These are phyloP conservation scores for Scheffersomyces ergatensis DNA, from an alignment of 805 yeast genomes.

Conservation along the genomic window DNA sequence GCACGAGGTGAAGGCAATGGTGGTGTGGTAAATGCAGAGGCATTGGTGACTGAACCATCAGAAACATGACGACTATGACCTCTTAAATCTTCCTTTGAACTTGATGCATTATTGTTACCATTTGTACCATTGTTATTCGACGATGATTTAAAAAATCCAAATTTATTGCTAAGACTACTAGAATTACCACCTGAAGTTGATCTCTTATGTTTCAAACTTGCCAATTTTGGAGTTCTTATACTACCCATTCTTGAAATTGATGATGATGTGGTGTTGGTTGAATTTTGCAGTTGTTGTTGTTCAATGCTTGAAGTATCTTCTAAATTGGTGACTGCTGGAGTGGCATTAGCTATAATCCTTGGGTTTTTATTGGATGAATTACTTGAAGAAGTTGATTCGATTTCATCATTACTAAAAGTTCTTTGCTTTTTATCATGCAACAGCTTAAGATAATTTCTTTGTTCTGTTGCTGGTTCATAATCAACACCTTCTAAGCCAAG, in stretches of 20 bases:
- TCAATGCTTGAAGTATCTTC: conserved; percentile 19
- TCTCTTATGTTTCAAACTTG: conserved; percentile 37
- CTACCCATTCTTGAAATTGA: conserved; percentile 26
- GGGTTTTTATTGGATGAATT: conserved; percentile 2
- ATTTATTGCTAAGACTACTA: conserved; percentile 22
- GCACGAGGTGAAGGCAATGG: conserved; percentile 31
- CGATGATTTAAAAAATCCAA: conserved; percentile 30
- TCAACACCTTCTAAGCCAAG: conserved; percentile 39
- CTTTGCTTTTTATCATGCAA: conserved; percentile 2
- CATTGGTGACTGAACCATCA: conserved; percentile 31
- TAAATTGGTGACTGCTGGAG: conserved; percentile 35
- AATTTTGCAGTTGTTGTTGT: conserved; percentile 1
- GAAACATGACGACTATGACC: conserved; percentile 40
- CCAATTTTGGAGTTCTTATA: conserved; percentile 26
- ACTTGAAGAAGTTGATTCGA: background rate
- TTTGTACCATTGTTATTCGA: background rate
- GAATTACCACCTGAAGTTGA: conserved; percentile 34
- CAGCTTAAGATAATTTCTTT: conserved; percentile 1
- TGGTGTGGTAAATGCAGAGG: conserved; percentile 40
- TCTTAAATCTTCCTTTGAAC: conserved; percentile 11
- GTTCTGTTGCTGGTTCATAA: conserved; percentile 8
- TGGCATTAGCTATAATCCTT: conserved; percentile 10
- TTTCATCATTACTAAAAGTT: background rate
- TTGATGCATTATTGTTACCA: too few species aligned
- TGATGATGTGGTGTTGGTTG: conserved; percentile 2